Base-by-base conservation (phyloP, 768 basidiomycete species). In the Russula griseocarnosa region DNA sequence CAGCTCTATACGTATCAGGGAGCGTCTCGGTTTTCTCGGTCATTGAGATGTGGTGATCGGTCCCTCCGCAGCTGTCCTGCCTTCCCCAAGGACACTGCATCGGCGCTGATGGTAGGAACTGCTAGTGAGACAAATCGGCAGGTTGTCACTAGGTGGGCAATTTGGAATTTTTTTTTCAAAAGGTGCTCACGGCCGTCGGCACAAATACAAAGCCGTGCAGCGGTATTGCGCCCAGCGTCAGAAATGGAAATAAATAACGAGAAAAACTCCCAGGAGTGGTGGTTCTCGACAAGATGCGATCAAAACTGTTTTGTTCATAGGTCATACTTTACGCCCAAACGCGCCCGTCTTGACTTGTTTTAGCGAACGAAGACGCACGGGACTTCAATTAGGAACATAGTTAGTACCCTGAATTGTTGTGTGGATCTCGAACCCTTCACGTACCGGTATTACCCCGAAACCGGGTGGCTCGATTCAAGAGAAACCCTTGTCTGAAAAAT, bases 361-460 rank as follows among this genome's bases (percentile, higher is more conserved):
- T 16, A 55, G 36, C 22, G 13, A 3, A 38, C 32, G 36, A 11
- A 16, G 14, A 36, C 36, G 13, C 22, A 36, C 36, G 13, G 36
- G 36, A 36, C 11, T 36, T n/a, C n/a, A n/a, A n/a, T n/a, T 3
- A 38, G 34, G 53, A 55, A 55, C 53, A 55, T 24, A 16, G 34
- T 55, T 55, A 34, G 53, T 26, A 55, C 53, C 53, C 34, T 38
- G 22, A 22, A 38, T 55, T 54, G 32, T 55, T 36, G 52, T 16
- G 28, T 3, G 28, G 28, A 49, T 26, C 47, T 24, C 13, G 51
- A 7, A 52, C 14, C 13, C 34, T 26, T 13, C 49, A 50, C 26
- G 50, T 28, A 20, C 20, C 22, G 13, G 38, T 18, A 40, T 47
- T 1, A 24, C 20, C 18, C 28, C 26, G 28, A 52, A 52, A 52